These are phyloP conservation scores for Exophiala spinifera DNA, from an alignment of 2,329 filamentous ascomycete genomes.

Conservation along the genomic window DNA sequence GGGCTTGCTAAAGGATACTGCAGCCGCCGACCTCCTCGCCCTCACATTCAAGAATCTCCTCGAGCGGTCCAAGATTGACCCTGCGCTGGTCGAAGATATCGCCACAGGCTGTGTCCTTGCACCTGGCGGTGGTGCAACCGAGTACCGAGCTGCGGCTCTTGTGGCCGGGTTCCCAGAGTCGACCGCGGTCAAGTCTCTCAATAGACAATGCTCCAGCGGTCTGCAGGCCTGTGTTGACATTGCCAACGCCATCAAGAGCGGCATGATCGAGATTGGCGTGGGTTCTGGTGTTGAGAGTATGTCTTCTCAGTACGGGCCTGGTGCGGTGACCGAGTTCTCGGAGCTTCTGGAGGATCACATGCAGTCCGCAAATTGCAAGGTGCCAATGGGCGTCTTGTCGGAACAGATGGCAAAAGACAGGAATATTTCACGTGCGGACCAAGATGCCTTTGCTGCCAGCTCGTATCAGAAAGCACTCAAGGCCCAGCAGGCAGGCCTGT, in stretches of 20 bases:
- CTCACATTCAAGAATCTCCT: constrained; percentile 80
- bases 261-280: constrained; percentile 93
- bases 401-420: constrained; percentile 93
- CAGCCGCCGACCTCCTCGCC: constrained; percentile 77
- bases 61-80: constrained; percentile 83
- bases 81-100: constrained; percentile 83
- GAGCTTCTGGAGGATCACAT: constrained; percentile 77
- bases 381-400: constrained; percentile 90
- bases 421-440: constrained; percentile 65
- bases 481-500: constrained; percentile 85
- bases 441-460: constrained; percentile 90
- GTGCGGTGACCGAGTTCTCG: constrained; percentile 88
- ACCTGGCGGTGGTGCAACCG: constrained; percentile 90
- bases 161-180: constrained; percentile 86
- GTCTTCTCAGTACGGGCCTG: constrained; percentile 84
- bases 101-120: constrained; percentile 87
- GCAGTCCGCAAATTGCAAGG: constrained; percentile 92
- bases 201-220: constrained; percentile 91
- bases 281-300: constrained; percentile 97
- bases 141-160: constrained; percentile 89
- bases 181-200: constrained; percentile 81
- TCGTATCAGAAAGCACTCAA: constrained; percentile 87
- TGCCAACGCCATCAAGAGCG: constrained; percentile 83
- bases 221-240: constrained; percentile 91
- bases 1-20: constrained; percentile 93